Base-by-base conservation (phyloP, 2,329 filamentous ascomycete genomes). In the Meredithiella fracta region DNA sequence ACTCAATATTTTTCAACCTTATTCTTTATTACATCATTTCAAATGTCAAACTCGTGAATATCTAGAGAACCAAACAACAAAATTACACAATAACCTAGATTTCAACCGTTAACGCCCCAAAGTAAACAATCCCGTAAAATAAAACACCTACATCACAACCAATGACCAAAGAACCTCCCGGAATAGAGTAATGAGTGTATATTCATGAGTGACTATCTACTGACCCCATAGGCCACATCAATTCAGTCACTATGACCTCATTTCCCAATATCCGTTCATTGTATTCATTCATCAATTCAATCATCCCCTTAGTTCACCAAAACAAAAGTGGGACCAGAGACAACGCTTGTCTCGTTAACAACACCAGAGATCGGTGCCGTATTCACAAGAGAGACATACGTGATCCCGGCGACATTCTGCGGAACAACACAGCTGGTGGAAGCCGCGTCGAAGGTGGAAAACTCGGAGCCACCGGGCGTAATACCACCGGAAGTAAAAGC, bases 321-420 rank as follows among this genome's bases (percentile, higher is more conserved):
- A 66, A 82, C 68, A 54, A 78, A 74, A 70, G 80, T 74, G 51
- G 79, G 78, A 1, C 81, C 83, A 62, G 83, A 82, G 61, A 86
- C 70, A 51, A 80, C 79, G 62, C 82, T 80, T 55, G 75, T 76
- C 67, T 85, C 80, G 2, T 73, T 76, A 59, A 83, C 65, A 38
- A 71, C 66, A 37, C 76, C 77, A 22, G 68, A 69, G 29, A 72
- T 64, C 17, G 78, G 77, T 1, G 68, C 71, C 29, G 65, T 64
- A 62, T 65, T 83, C 56, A 82, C 78, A 61, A 87, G 72, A 63
- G 80, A 79, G 63, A 86, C 73, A 68, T 85, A 87, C 52, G 78
- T 77, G 60, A 85, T 71, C 50, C 83, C 83, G 7, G 73, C 71
- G 47, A 86, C 67, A 63, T 74, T 74, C 63, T 78, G 73, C 14